phyloP scores from a whole-genome alignment of 2,329 filamentous ascomycete species.

The Aureobasidium zeae region DNA sequence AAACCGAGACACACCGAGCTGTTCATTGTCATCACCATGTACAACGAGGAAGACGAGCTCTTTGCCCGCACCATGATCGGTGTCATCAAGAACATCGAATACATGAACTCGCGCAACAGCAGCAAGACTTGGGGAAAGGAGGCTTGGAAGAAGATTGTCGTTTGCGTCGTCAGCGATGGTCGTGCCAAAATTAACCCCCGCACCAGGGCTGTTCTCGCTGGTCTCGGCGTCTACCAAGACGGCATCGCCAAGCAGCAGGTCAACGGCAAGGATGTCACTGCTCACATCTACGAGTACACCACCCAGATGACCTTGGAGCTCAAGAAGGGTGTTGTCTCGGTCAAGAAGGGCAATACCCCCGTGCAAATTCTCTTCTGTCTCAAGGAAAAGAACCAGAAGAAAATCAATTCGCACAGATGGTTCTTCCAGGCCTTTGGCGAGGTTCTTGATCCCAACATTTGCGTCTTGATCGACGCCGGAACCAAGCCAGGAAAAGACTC shows the following conservation, averaged over 20 bases:
- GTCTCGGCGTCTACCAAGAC: conserved; percentile 94
- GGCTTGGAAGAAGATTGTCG: conserved; percentile 99
- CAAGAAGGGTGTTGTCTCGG: conserved; percentile 77
- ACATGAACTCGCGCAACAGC: conserved; percentile 87
- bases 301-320: conserved; percentile 78
- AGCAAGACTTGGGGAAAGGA: conserved; percentile 98
- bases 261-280: conserved; percentile 90
- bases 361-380: conserved; percentile 96
- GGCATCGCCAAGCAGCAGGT: conserved; percentile 98
- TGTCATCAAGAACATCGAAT: conserved; percentile 97
- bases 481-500: conserved; percentile 90
- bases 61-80: conserved; percentile 94
- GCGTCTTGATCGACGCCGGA: conserved; percentile 89
- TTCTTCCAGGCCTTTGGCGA: conserved; percentile 96
- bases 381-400: conserved; percentile 99
- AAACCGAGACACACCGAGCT: conserved; percentile 89
- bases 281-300: conserved; percentile 92
- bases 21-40: conserved; percentile 97
- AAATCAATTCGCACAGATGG: conserved; percentile 99
- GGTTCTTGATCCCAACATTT: conserved; percentile 90
- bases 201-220: conserved; percentile 80
- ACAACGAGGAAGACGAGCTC: conserved; percentile 95
- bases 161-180: conserved; percentile 93
- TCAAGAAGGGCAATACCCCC: conserved; percentile 76
- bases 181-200: conserved; percentile 93